phyloP scores from a whole-genome alignment of 2,329 filamentous ascomycete genomes.

The Pestalotiopsis sp. region DNA sequence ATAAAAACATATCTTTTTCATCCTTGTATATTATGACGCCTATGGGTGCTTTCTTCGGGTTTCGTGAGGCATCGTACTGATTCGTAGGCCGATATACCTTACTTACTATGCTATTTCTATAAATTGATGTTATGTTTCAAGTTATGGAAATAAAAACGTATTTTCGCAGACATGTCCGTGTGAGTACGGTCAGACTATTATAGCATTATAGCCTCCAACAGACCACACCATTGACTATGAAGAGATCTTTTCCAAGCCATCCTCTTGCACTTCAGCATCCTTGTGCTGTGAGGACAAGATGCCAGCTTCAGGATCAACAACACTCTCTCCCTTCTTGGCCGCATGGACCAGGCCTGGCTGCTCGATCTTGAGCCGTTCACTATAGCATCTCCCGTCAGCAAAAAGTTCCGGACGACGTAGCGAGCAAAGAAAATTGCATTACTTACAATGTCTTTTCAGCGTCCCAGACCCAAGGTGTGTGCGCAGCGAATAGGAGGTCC shows the following conservation, averaged over 20 bases:
- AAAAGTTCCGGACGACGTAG: too few species aligned
- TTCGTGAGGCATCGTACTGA: background rate
- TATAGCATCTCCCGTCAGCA: background rate
- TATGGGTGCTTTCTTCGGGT: background rate
- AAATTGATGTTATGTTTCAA: too few species aligned
- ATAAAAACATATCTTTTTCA: background rate
- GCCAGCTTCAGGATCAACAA: constrained; percentile 31
- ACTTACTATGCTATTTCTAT: background rate
- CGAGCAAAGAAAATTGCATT: background rate
- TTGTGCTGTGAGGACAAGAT: constrained; percentile 4
- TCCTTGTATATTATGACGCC: background rate
- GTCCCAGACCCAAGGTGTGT: constrained; percentile 72
- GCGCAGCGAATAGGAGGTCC: constrained; percentile 70
- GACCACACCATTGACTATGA: background rate
- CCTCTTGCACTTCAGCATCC: constrained; percentile 5
- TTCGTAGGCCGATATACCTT: background rate
- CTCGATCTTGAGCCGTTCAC: constrained; percentile 59
- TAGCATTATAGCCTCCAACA: background rate
- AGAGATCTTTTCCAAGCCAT: background rate
- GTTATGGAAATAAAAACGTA: too few species aligned
- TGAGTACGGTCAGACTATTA: background rate
- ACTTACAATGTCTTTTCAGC: constrained; percentile 62
- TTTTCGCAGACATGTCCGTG: too few species aligned
- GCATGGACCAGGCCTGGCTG: constrained; percentile 52
- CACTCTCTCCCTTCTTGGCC: constrained; percentile 27